Evolutionary conservation across 2,329 filamentous ascomycete species (phyloP).

Genomic region (Talaromyces rugulosus): DNA sequence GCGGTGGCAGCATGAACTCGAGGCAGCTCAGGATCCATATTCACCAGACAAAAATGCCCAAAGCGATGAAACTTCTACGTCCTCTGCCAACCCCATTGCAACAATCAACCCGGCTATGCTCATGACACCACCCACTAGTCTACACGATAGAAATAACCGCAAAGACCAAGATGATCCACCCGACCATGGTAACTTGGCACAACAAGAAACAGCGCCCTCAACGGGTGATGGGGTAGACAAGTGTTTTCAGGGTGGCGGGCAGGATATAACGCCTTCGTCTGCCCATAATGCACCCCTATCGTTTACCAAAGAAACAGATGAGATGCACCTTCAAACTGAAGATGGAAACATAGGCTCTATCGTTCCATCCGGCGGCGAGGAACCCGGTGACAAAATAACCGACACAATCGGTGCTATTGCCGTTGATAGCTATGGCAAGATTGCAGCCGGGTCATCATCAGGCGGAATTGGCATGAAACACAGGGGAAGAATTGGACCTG

Average conservation of each 20-base stretch:
- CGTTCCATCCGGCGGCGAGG: background rate
- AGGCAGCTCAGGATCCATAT: conserved; percentile 45
- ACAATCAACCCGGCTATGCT: conserved; percentile 20
- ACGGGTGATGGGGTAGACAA: conserved; percentile 9
- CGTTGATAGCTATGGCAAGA: conserved; percentile 77
- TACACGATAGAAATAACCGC: conserved; percentile 1
- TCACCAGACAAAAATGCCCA: conserved; percentile 17
- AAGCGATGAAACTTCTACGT: conserved; percentile 16
- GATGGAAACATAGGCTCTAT: background rate
- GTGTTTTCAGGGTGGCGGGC: background rate
- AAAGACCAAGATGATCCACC: conserved; percentile 2
- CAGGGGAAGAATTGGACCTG: conserved; percentile 82
- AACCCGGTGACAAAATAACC: conserved; percentile 62
- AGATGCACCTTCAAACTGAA: background rate
- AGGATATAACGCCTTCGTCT: background rate
- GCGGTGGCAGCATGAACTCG: conserved; percentile 71
- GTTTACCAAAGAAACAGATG: too few relatives aligned
- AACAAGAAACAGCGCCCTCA: background rate
- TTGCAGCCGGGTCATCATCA: conserved; percentile 92
- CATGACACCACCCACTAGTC: conserved; percentile 17
- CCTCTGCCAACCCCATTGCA: conserved; percentile 21
- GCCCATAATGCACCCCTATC: too few relatives aligned
- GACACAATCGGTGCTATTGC: conserved; percentile 97
- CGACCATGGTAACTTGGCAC: background rate
- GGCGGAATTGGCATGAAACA: conserved; percentile 99